Evolutionary conservation across 176 grass and related monocot genomes (phyloP), one percentile per base, ranked within the genome.

Genomic region (Avena insularis): DNA sequence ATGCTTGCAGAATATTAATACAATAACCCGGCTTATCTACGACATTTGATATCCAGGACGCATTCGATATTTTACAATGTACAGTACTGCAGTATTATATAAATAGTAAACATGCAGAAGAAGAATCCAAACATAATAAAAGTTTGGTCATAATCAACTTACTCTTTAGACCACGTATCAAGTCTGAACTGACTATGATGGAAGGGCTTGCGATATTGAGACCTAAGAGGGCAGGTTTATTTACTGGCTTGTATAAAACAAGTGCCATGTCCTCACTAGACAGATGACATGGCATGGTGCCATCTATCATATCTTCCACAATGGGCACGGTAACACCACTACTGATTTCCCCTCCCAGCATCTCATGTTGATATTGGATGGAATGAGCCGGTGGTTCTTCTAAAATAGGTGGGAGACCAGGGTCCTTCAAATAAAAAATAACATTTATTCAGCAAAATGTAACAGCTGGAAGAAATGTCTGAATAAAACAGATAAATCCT

Each of bases 131-230:
- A 49, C 82, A 87, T 43, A 79, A 55, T 48, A 71, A 16, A 85
- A 86, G 29, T 12, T 66, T 71, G 4, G 12, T 63, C 47, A 77
- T 19, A 21, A 81, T 65, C 4, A 79, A 88, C 96, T 96, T 92
- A 98, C 96, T 96, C 80, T 96, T 98, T 88, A 98, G 83, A 47
- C 82, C 62, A 77, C 82, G 90, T 59, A 98, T 79, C 88, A 96
- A 79, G 75, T 95, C 82, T 55, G 93, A 83, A 85, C 92, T 92
- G 72, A 98, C 67, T 87, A 85, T 80, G 66, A 98, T 84, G 76
- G 96, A 96, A 75, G 82, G 90, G 76, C 79, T 91, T 43, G 92
- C 75, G 23, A 78, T 82, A 87, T 60, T 66, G 59, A 82, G 58
- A 27, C 71, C 49, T 75, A 88, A 67, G 48, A 70, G 6, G 38